Base-by-base conservation (phyloP, 202 grass and related monocot genomes). In the Elaeis oleifera region DNA sequence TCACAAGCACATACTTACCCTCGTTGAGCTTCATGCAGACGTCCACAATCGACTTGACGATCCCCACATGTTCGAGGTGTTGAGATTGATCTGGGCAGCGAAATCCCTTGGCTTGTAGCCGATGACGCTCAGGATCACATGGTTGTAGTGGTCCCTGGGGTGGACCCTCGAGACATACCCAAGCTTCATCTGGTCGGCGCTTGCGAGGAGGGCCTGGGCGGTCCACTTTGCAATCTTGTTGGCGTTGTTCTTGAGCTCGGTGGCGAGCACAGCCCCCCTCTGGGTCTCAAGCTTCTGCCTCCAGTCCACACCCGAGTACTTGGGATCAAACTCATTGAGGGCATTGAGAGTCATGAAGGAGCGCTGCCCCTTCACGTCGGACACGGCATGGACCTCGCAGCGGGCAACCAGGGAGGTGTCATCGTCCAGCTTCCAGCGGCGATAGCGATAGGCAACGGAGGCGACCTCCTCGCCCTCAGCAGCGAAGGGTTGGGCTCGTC, bases 1-100 rank as follows among this genome's bases (percentile, higher is more conserved):
- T 99, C 22, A 99, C 88, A 24, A 99, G 80, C 71, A 99, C 94
- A 64, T 99, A 99, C 65, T 99, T 99, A 14, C 94, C 94, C 80
- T 99, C 94, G 2, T 77, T 77, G 66, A 99, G 84, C 69, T 92
- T 99, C 94, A 99, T 99, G 78, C 79, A 86, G 7, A 99, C 79
- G 53, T 99, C 94, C 1, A 99, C 88, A 59, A 99, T 92, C 1
- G 94, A 99, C 74, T 99, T 99, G 62, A 99, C 82, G 0, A 99
- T 99, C 20, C 94, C 94, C 94, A 99, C 94, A 99, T 99, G 74
- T 99, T 99, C 5, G 85, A 44, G 21, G 94, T 99, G 72, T 99
- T 99, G 44, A 99, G 80, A 49, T 99, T 99, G 62, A 99, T 99
- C 78, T 99, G 94, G 1, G 94, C 22, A 19, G 94, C 94, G 67